Base-by-base conservation (phyloP, 164 flowering plant species). In the Amborella trichopoda region DNA sequence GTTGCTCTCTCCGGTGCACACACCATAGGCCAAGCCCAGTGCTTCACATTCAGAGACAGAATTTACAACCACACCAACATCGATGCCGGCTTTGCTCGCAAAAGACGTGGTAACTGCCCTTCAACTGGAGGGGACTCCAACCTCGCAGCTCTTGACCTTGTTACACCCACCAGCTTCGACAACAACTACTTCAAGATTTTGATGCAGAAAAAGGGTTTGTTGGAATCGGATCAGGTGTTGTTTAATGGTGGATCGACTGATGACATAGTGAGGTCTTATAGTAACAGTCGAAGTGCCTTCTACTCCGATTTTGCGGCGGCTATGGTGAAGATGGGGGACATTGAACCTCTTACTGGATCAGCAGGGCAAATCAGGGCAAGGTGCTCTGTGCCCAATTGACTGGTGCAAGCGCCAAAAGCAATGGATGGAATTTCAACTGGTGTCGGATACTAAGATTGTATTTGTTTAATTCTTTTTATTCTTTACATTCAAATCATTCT, bases 191-290 rank as follows among this genome's bases (percentile, higher is more conserved):
- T 47, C 42, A 43, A 27, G 3, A 50, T 54, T 21, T 34, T 67
- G 41, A 2, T 60, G 21, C 43, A 51, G 16, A 26, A 28, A 40
- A 49, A 49, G 39, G 68, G 65, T 6, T 60, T 68, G 2, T 64
- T 68, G 18, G 44, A 54, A 20, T 61, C 72, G 0, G 68, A 68
- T 22, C 72, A 68, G 38, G 41, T 34, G 26, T 44, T 67, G 19
- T 63, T 55, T 25, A 56, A 45, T 24, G 51, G 54, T 11, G 53
- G 53, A 3, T 26, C 51, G 1, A 59, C 60, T 6, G 68, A 64
- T 17, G 5, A 24, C 2, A 16, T 45, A 8, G 68, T 64, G 3
- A 44, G 19, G 14, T 0, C 5, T 2, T 64, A 58, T 33, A 44
- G 46, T 14, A 18, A 23, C 5, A 32, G 48, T 18, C 13, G 22